Evolutionary conservation across 768 basidiomycete species (phyloP).

Genomic region (Termitomyces sp.): DNA sequence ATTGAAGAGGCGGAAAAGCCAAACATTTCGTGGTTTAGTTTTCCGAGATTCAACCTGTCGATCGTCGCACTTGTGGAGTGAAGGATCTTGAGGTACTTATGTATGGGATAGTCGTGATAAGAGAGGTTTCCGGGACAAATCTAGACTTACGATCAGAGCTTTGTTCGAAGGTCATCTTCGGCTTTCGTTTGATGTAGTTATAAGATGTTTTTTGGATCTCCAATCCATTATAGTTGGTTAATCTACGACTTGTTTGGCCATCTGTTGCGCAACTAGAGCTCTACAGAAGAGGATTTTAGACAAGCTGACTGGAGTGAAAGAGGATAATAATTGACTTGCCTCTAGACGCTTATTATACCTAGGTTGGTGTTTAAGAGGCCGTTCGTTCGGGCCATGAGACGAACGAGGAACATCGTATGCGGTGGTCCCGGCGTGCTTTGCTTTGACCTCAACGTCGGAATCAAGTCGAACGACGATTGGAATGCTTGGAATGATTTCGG

Average conservation of each 20-base stretch:
- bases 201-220: neutral
- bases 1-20: neutral
- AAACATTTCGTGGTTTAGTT: neutral
- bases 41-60: neutral
- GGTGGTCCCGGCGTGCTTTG: neutral
- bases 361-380: neutral
- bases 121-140: neutral
- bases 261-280: neutral
- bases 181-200: neutral
- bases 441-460: neutral
- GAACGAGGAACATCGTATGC: neutral
- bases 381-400: neutral
- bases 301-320: neutral
- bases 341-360: neutral
- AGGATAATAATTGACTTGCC: neutral
- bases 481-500: neutral
- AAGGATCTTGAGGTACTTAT: neutral
- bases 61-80: neutral
- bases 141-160: neutral
- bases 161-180: neutral
- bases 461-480: neutral
- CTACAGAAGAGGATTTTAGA: neutral
- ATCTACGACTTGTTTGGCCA: neutral
- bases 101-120: neutral
- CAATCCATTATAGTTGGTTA: neutral